Base-by-base conservation (phyloP, 2,329 filamentous ascomycete species). In the Xylariaceae sp. region DNA sequence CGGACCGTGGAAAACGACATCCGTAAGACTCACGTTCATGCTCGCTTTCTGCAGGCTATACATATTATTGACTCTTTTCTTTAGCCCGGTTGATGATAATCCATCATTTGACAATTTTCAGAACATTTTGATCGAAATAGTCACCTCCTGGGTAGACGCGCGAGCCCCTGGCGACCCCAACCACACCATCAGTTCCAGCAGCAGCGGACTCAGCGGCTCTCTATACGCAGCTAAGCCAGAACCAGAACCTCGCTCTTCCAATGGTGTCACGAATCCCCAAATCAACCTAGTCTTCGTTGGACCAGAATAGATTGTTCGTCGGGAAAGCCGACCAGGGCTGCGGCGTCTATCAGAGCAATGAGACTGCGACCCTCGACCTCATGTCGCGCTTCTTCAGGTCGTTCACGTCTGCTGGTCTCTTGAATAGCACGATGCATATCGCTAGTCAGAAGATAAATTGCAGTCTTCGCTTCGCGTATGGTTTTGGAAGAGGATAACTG, bases 1-100 rank as follows among this genome's bases (percentile, higher is more conserved):
- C 68, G 75, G 56, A 69, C 67, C 18, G 70, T 75, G 64, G 75
- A 75, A 68, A 71, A 75, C 55, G 75, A 74, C 57, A 75, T 74
- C 55, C 70, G 73, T 8, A 50, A 74, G 37, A 76, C 75, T 59
- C 69, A 71, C 54, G 73, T 76, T 62, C 67, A 67, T 57, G 62
- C 69, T 7, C 67, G 68, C 15, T 74, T 73, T 49, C 55, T 61
- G 7, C 67, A 72, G 61, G 72, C 72, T 4, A 71, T 73, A 58
- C 61, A 70, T 64, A 5, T 6, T 39, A 6, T 15, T 48, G 23
- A 30, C 18, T 24, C 23, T 6, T n/a, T 11, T 13, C 1, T 30
- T n/a, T n/a, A n/a, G n/a, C n/a, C n/a, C n/a, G n/a, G n/a, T n/a
- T n/a, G n/a, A n/a, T n/a, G n/a, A n/a, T n/a, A n/a, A n/a, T n/a